Evolutionary conservation across 2,329 filamentous ascomycete species (phyloP), one percentile per base, ranked within the genome.

Genomic region (Sphaceloma murrayae): DNA sequence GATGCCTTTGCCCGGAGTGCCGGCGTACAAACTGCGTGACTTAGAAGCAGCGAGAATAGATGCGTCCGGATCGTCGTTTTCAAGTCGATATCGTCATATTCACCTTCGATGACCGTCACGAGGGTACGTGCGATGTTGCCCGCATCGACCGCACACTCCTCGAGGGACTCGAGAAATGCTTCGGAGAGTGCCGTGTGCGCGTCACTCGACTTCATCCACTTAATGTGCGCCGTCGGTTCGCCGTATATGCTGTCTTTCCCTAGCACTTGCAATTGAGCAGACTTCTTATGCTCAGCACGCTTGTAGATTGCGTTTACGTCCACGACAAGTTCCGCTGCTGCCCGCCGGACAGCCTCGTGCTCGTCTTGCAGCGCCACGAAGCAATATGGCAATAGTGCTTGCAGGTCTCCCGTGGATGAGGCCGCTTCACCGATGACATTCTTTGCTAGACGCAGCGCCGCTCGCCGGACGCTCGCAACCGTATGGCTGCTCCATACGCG

Each of bases 71-170:
- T 64, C 6, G 78, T 66, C 49, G 85, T 71, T 54, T 78, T 81
- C 40, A 81, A 51, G 42, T 78, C 74, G 5, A 70, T 58, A 4
- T 60, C 56, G 6, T 60, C 52, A 34, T 57, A 46, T 51, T 56
- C 51, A 43, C 75, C 74, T 52, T 80, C 77, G 8, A 91, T 59
- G 0, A 72, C 64, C 22, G 68, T 70, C 48, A 75, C 70, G 4
- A 94, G 60, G 2, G 80, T 72, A 14, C 75, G 74, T 18, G 73
- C 67, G 33, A 94, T 70, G 49, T 91, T 80, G 19, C 73, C 75
- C 3, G 77, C 67, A 57, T 96, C 87, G 52, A 95, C 75, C 3
- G 89, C 72, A 55, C 82, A 93, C 62, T 95, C 91, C 62, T 95
- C 88, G 7, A 94, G 65, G 2, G 74, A 75, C 0, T 85, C 85